These are phyloP conservation scores for Geosmithia morbida DNA, from an alignment of 2,329 filamentous ascomycete species.

Conservation along the genomic window DNA sequence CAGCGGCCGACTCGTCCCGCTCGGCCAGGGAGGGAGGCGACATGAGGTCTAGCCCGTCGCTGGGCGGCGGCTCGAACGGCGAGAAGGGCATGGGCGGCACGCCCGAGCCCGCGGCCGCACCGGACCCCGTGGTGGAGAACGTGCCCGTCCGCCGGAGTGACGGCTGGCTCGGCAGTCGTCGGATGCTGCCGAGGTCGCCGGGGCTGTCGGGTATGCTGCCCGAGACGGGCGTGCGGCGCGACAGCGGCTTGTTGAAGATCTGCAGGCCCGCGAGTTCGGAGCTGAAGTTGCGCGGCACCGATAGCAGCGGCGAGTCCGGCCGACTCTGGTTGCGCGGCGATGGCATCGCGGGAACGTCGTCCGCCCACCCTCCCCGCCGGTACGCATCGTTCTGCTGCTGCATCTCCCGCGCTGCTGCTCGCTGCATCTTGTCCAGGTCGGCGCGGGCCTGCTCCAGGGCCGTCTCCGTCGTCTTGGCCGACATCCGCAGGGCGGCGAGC, in stretches of 20 bases:
- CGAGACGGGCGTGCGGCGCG: constrained; percentile 16
- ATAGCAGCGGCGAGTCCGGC: constrained; percentile 39
- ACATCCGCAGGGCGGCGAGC: constrained; percentile 46
- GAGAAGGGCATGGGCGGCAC: constrained; percentile 28
- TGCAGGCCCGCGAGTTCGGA: constrained; percentile 35
- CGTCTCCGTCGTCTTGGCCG: constrained; percentile 51
- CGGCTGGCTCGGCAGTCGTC: constrained; percentile 37
- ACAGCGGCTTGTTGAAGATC: constrained; percentile 10
- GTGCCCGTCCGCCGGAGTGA: constrained; percentile 18
- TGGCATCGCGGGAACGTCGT: constrained; percentile 27
- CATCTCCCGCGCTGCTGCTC: constrained; percentile 11
- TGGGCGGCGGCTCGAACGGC: constrained; percentile 23
- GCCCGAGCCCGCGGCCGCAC: no score
- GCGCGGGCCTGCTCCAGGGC: constrained; percentile 41
- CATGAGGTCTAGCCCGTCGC: constrained; percentile 14
- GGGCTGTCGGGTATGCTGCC: constrained; percentile 25
- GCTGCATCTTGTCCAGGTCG: constrained; percentile 35
- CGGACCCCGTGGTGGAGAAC: constrained; percentile 20
- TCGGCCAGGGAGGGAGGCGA: constrained; percentile 19
- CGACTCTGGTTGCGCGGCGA: constrained; percentile 29
- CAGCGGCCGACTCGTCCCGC: constrained; percentile 31
- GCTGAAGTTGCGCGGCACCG: constrained; percentile 35
- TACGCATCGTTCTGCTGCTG: constrained; percentile 19
- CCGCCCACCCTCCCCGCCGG: constrained; percentile 31
- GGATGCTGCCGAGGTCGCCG: constrained; percentile 10